Percentiles rank a stretch among this genome's conserved stretches.
Conservation (phyloP, 2,329 filamentous ascomycete genomes). For the Monilinia fructigena region DNA sequence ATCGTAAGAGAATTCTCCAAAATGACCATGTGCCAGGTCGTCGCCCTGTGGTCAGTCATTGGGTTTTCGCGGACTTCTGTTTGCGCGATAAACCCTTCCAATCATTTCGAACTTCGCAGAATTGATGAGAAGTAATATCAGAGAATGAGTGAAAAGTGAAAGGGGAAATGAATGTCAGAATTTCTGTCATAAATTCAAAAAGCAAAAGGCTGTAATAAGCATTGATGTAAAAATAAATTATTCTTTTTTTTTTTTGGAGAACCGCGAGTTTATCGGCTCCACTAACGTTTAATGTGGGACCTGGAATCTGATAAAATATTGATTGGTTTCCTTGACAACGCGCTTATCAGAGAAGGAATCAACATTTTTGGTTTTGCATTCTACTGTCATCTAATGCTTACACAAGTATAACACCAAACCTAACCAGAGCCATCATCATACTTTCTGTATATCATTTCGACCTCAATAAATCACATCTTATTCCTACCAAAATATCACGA, state of each 20-base stretch:
- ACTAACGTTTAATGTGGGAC: constrained; percentile 5
- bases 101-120: constrained; percentile 32
- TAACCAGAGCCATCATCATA: background rate
- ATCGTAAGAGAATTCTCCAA: constrained; percentile 50
- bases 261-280: constrained; percentile 10
- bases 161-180: background rate
- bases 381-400: background rate
- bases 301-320: constrained; percentile 18
- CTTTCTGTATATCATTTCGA: background rate
- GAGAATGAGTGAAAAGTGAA: background rate
- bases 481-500: constrained; percentile 36
- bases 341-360: constrained; percentile 9
- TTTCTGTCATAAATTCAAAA: constrained; percentile 11
- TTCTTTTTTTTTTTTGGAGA: constrained; percentile 15
- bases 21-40: constrained; percentile 54
- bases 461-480: background rate
- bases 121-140: background rate
- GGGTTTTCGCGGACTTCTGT: constrained; percentile 40
- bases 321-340: constrained; percentile 25
- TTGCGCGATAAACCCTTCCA: constrained; percentile 25
- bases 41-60: constrained; percentile 41
- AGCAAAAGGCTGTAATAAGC: background rate
- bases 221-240: constrained; percentile 11
- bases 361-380: background rate
- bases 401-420: background rate